Evolutionary conservation across 2,329 filamentous ascomycete genomes (phyloP), one percentile per base, ranked within the genome.

Genomic region (Xylariaceae sp.): DNA sequence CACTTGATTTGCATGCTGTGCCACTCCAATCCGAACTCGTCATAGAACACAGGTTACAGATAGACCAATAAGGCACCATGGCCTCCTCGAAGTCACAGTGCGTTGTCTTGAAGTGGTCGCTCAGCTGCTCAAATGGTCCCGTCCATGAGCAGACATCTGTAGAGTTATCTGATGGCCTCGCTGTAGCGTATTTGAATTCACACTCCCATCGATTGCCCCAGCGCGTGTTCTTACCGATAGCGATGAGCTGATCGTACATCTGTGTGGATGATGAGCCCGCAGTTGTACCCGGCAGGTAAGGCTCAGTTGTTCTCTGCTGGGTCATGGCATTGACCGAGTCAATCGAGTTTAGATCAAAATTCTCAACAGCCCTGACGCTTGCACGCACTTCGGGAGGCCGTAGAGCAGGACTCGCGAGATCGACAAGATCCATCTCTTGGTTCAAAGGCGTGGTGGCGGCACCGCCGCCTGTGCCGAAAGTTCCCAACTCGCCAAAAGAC

Each of bases 161-260:
- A 3, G 46, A 53, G n/a, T 37, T 32, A n/a, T 47, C 38, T 13
- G 51, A 50, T 26, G 35, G n/a, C 2, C 39, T 45, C 16, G 51
- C 51, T 9, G 31, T 34, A 3, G 32, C 36, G 15, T 44, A 32
- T 36, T 51, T 44, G 36, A 45, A 60, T n/a, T 53, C 49, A 39
- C 59, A 62, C 29, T 49, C 45, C 58, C 58, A 60, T 8, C 51
- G 51, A 34, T 47, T 52, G 9, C 17, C 34, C 18, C 18, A 42
- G 22, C 42, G 53, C 32, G 51, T 48, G 22, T 50, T 52, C 11
- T 11, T 26, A 2, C 56, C 56, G 33, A 59, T 53, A 13, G 46
- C 42, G 4, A 47, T 1, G 8, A 41, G 29, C 4, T 45, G 29
- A 12, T 37, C 28, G 9, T 43, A 37, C 11, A 16, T 47, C 17